Base-by-base conservation (phyloP, 306 rosid genomes). In the Begonia fuchsioides region DNA sequence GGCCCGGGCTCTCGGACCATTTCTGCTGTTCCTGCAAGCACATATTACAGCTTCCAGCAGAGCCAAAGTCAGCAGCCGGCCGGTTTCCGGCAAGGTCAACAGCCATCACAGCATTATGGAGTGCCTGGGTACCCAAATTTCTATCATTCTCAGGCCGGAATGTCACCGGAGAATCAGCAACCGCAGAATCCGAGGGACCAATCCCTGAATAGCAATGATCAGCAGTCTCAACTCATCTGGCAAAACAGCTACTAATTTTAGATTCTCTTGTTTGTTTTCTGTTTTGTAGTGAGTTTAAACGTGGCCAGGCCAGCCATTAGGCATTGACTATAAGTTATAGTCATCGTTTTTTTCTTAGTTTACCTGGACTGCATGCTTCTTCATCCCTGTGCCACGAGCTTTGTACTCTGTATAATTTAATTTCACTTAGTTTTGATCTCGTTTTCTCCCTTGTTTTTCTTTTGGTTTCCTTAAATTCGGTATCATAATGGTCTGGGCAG, bases 381-480 rank as follows among this genome's bases (percentile, higher is more conserved):
- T 75, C 81, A 57, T 68, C 80, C 69, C 77, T 75, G 76, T 77
- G 77, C 87, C 66, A 65, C 57, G 85, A 75, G 81, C 78, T 65
- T 59, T 88, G 93, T 83, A 81, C 80, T 65, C 67, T 78, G 74
- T 71, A 55, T 76, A 68, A 58, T 58, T 67, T 75, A 26, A 26
- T 26, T 20, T 26, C 35, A 26, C 8, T 5, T 26, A n/a, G n/a
- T n/a, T n/a, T n/a, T n/a, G n/a, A n/a, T n/a, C n/a, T n/a, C n/a
- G n/a, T n/a, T n/a, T n/a, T n/a, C n/a, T n/a, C n/a, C n/a, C n/a
- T n/a, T n/a, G n/a, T n/a, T n/a, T n/a, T n/a, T n/a, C n/a, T n/a
- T n/a, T n/a, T n/a, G n/a, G n/a, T n/a, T n/a, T n/a, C n/a, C n/a
- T n/a, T n/a, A n/a, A n/a, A n/a, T n/a, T n/a, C n/a, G n/a, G n/a